Evolutionary conservation across 1,139 yeast species (phyloP).

Genomic region (Spathaspora sp.): DNA sequence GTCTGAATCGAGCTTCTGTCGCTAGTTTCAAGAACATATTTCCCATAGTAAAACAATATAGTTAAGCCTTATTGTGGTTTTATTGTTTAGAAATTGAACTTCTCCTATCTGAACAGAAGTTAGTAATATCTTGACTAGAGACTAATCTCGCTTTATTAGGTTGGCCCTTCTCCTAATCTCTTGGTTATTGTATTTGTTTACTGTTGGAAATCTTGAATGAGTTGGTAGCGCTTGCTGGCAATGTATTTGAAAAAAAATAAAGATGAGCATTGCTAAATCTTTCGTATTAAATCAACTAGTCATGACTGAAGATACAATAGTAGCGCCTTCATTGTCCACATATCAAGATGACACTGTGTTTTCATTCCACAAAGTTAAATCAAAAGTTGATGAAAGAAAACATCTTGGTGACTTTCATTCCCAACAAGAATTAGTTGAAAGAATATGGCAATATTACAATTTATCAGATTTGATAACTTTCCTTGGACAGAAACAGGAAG

Average conservation of each 20-base stretch:
- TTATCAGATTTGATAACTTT: slow-evolving; percentile 43
- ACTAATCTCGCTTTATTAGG: too few relatives aligned
- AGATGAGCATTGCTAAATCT: slow-evolving; percentile 3
- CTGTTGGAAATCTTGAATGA: not conserved
- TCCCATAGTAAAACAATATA: too few relatives aligned
- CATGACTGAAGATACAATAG: slow-evolving; percentile 12
- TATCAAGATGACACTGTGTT: slow-evolving; percentile 56
- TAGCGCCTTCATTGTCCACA: slow-evolving; percentile 63
- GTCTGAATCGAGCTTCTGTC: not conserved
- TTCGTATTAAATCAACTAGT: not conserved
- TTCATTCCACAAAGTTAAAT: slow-evolving; percentile 36
- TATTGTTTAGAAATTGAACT: too few relatives aligned
- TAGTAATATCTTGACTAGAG: too few relatives aligned
- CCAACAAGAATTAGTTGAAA: slow-evolving; percentile 26
- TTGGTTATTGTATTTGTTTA: too few relatives aligned
- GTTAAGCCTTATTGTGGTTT: too few relatives aligned
- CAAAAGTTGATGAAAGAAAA: slow-evolving; percentile 27
- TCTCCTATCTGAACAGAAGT: too few relatives aligned
- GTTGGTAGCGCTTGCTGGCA: not conserved
- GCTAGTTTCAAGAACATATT: too few relatives aligned
- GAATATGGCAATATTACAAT: slow-evolving; percentile 51
- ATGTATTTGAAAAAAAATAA: not conserved
- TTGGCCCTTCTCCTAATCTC: too few relatives aligned
- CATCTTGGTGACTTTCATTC: slow-evolving; percentile 24
- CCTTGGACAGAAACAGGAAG: slow-evolving; percentile 26